These are phyloP conservation scores for Phytophthora citricola DNA, from an alignment of 352 stramenopile species.

Conservation along the genomic window DNA sequence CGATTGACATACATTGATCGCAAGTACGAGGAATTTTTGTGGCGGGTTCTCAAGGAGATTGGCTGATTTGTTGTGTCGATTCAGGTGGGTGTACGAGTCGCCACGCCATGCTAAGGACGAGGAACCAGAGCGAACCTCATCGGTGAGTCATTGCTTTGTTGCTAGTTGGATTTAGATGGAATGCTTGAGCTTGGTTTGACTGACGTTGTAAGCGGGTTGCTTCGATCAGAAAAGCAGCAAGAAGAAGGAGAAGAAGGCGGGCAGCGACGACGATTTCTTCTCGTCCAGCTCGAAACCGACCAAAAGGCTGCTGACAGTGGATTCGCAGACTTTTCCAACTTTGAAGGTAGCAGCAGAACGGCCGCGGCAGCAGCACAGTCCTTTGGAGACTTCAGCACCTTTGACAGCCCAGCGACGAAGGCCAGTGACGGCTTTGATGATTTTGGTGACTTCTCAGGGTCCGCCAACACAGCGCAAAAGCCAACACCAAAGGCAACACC, in stretches of 20 bases:
- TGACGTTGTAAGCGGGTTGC: background rate
- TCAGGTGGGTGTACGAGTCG: slow-evolving; percentile 84
- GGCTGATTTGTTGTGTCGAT: background rate
- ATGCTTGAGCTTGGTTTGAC: background rate
- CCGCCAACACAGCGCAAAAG: slow-evolving; percentile 31
- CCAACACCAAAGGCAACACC: slow-evolving; percentile 38
- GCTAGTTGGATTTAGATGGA: background rate
- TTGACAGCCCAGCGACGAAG: slow-evolving; percentile 42
- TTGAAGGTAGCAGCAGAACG: slow-evolving; percentile 52
- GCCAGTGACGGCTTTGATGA: slow-evolving; percentile 40
- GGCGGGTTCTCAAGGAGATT: background rate
- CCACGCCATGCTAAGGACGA: slow-evolving; percentile 60
- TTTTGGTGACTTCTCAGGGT: slow-evolving; percentile 66
- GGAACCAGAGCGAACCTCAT: slow-evolving; percentile 37
- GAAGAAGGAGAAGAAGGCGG: slow-evolving; percentile 51
- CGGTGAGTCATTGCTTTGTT: slow-evolving; percentile 34
- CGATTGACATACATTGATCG: slow-evolving; percentile 88
- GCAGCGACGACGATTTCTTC: slow-evolving; percentile 59
- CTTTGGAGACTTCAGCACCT: slow-evolving; percentile 63
- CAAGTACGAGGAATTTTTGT: slow-evolving; percentile 54
- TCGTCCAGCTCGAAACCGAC: slow-evolving; percentile 38
- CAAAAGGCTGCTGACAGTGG: slow-evolving; percentile 35
- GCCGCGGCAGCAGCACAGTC: slow-evolving; percentile 24
- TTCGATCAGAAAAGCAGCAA: slow-evolving; percentile 47
- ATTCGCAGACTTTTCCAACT: slow-evolving; percentile 84